Base-by-base conservation (phyloP, 345 rosid species). In the Noccaea caerulescens region DNA sequence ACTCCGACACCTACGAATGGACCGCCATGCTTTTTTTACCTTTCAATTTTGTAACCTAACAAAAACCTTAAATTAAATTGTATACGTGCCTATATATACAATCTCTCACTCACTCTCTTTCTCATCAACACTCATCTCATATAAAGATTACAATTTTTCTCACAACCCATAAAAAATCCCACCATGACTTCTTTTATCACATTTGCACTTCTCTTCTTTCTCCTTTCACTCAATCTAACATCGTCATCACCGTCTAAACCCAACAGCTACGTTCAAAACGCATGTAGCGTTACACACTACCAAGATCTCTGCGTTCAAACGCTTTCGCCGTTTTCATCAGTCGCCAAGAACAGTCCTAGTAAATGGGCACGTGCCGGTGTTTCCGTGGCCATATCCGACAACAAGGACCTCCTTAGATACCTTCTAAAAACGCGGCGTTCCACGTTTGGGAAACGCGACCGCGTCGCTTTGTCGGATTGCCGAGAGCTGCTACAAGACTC, bases 341-440 rank as follows among this genome's bases (percentile, higher is more conserved):
- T 42, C 0, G 97, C 97, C 10, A 82, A 75, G 74, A 81, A 57
- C 38, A 91, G 87, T 70, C 90, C 91, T 0, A 82, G 84, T 82
- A 83, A 11, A 72, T 94, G 97, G 97, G 91, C 99, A 0, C 79
- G 96, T 25, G 97, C 88, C 0, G 95, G 91, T 16, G 95, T 91
- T 11, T 86, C 97, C 2, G 96, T 94, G 9, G 81, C 93, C 0
- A 59, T 89, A 37, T 51, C 77, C 0, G 90, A 89, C 78, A 85
- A 78, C 69, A 86, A 86, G 79, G 69, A 53, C 8, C 72, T 83
- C n/a, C 52, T 87, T 78, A 74, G 85, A 70, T 76, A 66, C 13
- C 72, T 77, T 6, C 61, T 69, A 34, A 70, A 57, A 70, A 76
- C 71, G 39, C 44, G 72, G 20, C 58, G 23, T 53, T 66, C 72